Evolutionary conservation across 179 eudicot species (phyloP), one percentile per base, ranked within the genome.

Genomic region (Silene noctiflora): DNA sequence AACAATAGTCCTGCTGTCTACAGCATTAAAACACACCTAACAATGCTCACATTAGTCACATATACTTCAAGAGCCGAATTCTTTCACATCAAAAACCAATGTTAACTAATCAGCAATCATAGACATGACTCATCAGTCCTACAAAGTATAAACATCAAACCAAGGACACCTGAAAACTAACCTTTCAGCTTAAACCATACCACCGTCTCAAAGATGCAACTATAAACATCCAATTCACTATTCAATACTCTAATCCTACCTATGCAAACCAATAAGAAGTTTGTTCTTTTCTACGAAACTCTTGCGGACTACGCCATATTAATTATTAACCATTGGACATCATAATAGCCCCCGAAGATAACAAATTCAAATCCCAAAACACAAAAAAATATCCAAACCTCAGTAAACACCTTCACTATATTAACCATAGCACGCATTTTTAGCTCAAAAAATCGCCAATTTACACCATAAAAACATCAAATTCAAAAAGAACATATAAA

Each of bases 331-430:
- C 55, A 39, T 3, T 39, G 8, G 17, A 67, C 59, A 75, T 17
- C 61, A 51, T 11, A 33, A 25, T 19, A 75, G 7, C 63, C 25
- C 20, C 71, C n/a, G 51, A 6, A 25, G 27, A 25, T 2, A 46
- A 27, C 75, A 33, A 55, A 72, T 31, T 72, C 42, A 72, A 69
- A 14, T 33, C 56, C 21, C 29, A 61, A 61, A 16, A 25, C 27
- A 25, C 55, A 53, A 53, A 72, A 72, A 72, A 39, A 53, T 55
- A 53, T 55, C 61, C 75, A 56, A 55, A 25, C 69, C 33, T 70
- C 46, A 8, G 6, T 39, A 8, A 39, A 39, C 11, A 39, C 11
- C 11, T 39, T 7, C 46, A 8, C 46, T 39, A 39, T 39, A 39
- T 39, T 12, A 51, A 51, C 58, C 58, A 51, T 51, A 11, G 16